Evolutionary conservation across 2,329 filamentous ascomycete species (phyloP).

Genomic region (Scedosporium dehoogii): DNA sequence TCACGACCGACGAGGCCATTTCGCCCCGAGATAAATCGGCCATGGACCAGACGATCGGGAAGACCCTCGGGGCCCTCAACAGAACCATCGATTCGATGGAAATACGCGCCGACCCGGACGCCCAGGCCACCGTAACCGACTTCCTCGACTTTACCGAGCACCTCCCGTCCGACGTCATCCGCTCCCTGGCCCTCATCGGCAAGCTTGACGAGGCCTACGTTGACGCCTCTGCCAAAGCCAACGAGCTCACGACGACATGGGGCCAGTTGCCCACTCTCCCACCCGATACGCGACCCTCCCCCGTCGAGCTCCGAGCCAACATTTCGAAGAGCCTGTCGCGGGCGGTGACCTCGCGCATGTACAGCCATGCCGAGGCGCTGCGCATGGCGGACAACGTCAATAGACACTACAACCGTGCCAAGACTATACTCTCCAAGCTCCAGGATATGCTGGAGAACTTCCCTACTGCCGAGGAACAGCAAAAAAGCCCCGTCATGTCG

Average conservation of each 20-base stretch:
- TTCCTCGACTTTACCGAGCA: slow-evolving; percentile 64
- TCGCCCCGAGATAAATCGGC: slow-evolving; percentile 23
- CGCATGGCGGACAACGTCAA: slow-evolving; percentile 55
- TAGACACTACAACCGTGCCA: slow-evolving; percentile 51
- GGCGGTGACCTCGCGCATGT: slow-evolving; percentile 45
- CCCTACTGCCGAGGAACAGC: slow-evolving; percentile 39
- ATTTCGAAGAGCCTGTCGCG: slow-evolving; percentile 49
- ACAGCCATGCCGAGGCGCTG: slow-evolving; percentile 50
- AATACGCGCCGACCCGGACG: slow-evolving; percentile 53
- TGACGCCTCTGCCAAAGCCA: slow-evolving; percentile 42
- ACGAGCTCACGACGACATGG: slow-evolving; percentile 49
- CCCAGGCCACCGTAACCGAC: slow-evolving; percentile 59
- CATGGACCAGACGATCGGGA: slow-evolving; percentile 16
- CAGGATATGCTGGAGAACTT: slow-evolving; percentile 52
- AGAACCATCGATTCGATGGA: slow-evolving; percentile 32
- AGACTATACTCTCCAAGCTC: slow-evolving; percentile 48
- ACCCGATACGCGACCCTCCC: slow-evolving; percentile 34
- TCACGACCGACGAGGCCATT: slow-evolving; percentile 18
- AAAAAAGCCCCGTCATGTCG: slow-evolving; percentile 38
- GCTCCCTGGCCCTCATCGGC: slow-evolving; percentile 55
- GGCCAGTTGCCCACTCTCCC: slow-evolving; percentile 41
- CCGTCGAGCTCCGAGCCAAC: slow-evolving; percentile 43
- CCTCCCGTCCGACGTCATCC: slow-evolving; percentile 55
- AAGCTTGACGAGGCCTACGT: slow-evolving; percentile 51
- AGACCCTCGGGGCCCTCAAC: slow-evolving; percentile 11